Base-by-base conservation (phyloP, 2,329 filamentous ascomycete genomes). In the Ophiosphaerella korrae region DNA sequence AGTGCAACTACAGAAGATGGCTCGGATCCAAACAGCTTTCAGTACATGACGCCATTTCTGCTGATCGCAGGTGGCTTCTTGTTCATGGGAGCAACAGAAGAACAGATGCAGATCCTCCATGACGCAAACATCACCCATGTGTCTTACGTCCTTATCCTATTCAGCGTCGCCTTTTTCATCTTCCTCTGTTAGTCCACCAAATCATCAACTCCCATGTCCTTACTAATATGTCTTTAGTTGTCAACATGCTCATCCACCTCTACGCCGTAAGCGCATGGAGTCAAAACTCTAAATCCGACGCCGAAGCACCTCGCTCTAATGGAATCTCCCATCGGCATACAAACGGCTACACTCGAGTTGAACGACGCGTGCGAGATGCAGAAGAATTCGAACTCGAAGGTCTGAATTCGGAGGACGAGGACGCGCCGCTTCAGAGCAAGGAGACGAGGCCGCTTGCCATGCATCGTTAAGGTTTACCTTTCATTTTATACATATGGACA, bases 71-170 rank as follows among this genome's bases (percentile, higher is more conserved):
- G 92, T 3, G 94, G 94, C 1, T 96, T 97, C 77, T 82, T 99
- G 35, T 99, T 99, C 78, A 96, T 97, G 92, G 89, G 91, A 29
- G 93, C 94, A 13, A 97, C 92, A 0, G 94, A 97, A 72, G 92
- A 99, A 76, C 94, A 97, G 75, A 96, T 97, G 90, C 68, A 80
- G 18, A 79, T 97, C 1, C 80, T 97, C 5, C 82, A 84, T 35
- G 79, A 84, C 34, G 88, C 89, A 0, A 82, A 86, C 52, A 86
- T 97, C 65, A 92, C 92, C 23, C 91, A 95, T 67, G 90, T 97
- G 36, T 88, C 92, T 5, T 99, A 97, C 73, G 85, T 97, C 35
- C 82, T 99, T 23, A 92, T 97, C 45, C 78, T 97, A 8, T 97
- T 89, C 80, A 96, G 90, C 64, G 80, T 97, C 44, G 88, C 93